A percentile compares a stretch with the other conserved stretches of the same genome.
Conservation (phyloP, 1,284 basidiomycete genomes). For the Boletus albobrunnescens region DNA sequence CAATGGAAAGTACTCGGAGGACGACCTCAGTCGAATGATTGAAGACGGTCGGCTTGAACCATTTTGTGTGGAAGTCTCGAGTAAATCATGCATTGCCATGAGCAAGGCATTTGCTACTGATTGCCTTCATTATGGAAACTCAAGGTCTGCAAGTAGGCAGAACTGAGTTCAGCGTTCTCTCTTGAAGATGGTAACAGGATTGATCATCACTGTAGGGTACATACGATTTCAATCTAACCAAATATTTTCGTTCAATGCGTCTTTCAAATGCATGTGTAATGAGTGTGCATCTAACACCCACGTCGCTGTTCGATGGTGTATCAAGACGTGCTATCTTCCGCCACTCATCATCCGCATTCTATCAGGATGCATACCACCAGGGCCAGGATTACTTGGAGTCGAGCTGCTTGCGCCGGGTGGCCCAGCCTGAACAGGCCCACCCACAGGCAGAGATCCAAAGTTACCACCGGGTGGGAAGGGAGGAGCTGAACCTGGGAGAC, state of each 20-base stretch:
- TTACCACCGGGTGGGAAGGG: constrained; percentile 46
- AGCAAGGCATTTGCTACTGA: constrained; percentile 27
- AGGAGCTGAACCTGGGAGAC: constrained; percentile 39
- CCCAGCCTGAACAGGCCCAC: constrained; percentile 31
- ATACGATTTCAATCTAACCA: background rate
- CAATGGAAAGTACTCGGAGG: constrained; percentile 21
- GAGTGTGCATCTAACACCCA: background rate
- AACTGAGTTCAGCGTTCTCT: background rate
- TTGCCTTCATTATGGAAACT: constrained; percentile 18
- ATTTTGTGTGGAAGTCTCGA: constrained; percentile 40
- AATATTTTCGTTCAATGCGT: background rate
- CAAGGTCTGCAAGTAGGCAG: constrained; percentile 1
- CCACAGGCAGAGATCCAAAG: constrained; percentile 35
- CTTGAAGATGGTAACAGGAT: too few relatives aligned
- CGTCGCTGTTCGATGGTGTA: background rate
- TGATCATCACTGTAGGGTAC: background rate
- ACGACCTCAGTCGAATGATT: constrained; percentile 33
- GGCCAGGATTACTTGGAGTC: constrained; percentile 35
- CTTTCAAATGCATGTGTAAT: background rate
- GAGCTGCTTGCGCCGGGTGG: constrained; percentile 19
- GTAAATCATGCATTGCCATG: constrained; percentile 18
- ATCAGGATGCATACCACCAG: constrained; percentile 79
- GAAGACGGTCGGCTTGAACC: constrained; percentile 37
- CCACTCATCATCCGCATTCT: constrained; percentile 77
- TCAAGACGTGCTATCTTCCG: constrained; percentile 18